Percentiles rank a stretch among this genome's conserved stretches.
These are phyloP conservation scores for Sclerospora graminicola DNA, from an alignment of 352 stramenopile species.

Conservation along the genomic window DNA sequence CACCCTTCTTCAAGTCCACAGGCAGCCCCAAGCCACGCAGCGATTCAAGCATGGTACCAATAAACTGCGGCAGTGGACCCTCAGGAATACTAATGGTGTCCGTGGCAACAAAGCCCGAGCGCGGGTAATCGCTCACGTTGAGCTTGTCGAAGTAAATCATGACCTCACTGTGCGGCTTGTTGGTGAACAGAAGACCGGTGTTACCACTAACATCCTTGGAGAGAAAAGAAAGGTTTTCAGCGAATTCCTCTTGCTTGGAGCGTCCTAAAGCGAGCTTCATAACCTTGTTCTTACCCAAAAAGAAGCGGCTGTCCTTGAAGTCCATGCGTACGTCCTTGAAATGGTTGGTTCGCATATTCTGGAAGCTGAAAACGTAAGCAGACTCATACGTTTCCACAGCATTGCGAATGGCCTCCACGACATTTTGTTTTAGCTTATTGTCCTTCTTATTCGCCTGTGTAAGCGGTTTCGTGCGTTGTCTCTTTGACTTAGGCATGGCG, in stretches of 20 bases:
- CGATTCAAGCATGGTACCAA: slow-evolving; percentile 94
- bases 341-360: slow-evolving; percentile 98
- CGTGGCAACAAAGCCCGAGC: slow-evolving; percentile 88
- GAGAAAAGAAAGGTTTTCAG: slow-evolving; percentile 90
- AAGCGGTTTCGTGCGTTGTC: slow-evolving; percentile 83
- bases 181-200: slow-evolving; percentile 95
- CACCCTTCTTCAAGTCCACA: slow-evolving; percentile 94
- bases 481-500: slow-evolving; percentile 82
- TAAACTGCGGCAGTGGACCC: slow-evolving; percentile 88
- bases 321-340: slow-evolving; percentile 97
- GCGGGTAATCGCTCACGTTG: slow-evolving; percentile 88
- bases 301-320: slow-evolving; percentile 93
- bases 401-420: slow-evolving; percentile 91
- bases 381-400: slow-evolving; percentile 89
- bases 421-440: slow-evolving; percentile 91
- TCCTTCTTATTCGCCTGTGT: slow-evolving; percentile 96
- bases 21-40: slow-evolving; percentile 93
- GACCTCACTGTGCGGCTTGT: slow-evolving; percentile 80
- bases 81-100: slow-evolving; percentile 83
- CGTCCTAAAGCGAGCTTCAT: slow-evolving; percentile 94
- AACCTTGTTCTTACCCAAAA: slow-evolving; percentile 98
- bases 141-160: slow-evolving; percentile 89
- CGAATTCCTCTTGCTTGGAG: slow-evolving; percentile 93
- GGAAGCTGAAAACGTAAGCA: slow-evolving; percentile 94
- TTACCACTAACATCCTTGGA: slow-evolving; percentile 87